Conservation (phyloP, 208 protist genomes). For the Tritrichomonas foetus region DNA sequence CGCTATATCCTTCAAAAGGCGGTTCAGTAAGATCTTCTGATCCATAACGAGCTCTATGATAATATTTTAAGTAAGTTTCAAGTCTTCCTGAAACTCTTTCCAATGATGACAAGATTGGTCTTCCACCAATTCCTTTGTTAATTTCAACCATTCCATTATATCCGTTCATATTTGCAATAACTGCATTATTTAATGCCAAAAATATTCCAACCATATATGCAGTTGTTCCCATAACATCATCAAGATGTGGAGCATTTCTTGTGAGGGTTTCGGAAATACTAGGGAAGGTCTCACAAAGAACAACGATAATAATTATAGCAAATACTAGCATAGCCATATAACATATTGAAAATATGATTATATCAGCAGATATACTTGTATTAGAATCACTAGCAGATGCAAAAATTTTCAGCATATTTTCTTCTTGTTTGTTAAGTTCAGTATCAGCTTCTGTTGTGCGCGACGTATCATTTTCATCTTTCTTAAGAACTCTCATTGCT, state of each 20-base stretch:
- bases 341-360: background rate
- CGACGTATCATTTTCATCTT: background rate
- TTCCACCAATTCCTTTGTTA: background rate
- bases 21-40: background rate
- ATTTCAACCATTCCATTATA: background rate
- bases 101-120: background rate
- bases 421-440: background rate
- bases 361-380: background rate
- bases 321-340: background rate
- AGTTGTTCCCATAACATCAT: background rate
- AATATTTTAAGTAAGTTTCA: background rate
- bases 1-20: background rate
- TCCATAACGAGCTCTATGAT: background rate
- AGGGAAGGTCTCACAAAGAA: background rate
- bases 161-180: too few species aligned
- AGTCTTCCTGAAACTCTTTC: background rate
- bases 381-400: background rate
- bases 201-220: background rate
- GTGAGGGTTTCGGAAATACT: background rate
- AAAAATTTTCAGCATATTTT: constrained; percentile 26
- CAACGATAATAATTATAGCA: background rate
- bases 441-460: background rate
- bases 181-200: background rate
- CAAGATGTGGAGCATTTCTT: background rate
- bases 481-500: background rate